A percentile compares a stretch with the other conserved stretches of the same genome.
phyloP scores from a whole-genome alignment of 2,329 filamentous ascomycete species.

The Cercospora canescens region DNA sequence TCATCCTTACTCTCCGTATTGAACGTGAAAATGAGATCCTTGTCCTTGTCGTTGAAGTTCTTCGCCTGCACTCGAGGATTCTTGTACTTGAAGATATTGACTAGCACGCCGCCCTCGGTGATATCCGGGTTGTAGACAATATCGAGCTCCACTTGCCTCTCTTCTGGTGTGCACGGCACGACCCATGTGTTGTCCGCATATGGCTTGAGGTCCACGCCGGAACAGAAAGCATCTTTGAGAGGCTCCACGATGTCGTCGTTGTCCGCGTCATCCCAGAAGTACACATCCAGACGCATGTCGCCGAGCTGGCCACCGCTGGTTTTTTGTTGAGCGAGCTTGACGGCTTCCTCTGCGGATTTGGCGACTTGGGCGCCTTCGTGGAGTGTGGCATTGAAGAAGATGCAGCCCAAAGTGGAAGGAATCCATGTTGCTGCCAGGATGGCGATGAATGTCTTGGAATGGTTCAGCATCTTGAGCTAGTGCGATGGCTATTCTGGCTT shows the following conservation, averaged over 20 bases:
- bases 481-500: background rate
- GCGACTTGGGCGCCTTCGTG: slow-evolving; percentile 12
- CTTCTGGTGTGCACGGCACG: slow-evolving; percentile 11
- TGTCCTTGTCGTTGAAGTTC: slow-evolving; percentile 6
- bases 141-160: slow-evolving; percentile 16
- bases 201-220: slow-evolving; percentile 13
- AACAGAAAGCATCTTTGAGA: slow-evolving; percentile 17
- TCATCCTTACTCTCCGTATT: slow-evolving; percentile 6
- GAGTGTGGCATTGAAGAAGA: slow-evolving; percentile 22
- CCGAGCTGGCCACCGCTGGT: background rate
- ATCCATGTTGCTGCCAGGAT: slow-evolving; percentile 9
- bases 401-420: slow-evolving; percentile 13
- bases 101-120: slow-evolving; percentile 7
- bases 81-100: slow-evolving; percentile 17
- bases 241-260: slow-evolving; percentile 18
- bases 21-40: slow-evolving; percentile 17
- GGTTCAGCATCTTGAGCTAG: background rate
- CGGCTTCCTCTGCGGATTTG: slow-evolving; percentile 9
- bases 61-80: slow-evolving; percentile 11
- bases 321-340: slow-evolving; percentile 3
- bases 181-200: slow-evolving; percentile 17
- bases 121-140: slow-evolving; percentile 16
- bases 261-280: slow-evolving; percentile 19
- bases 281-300: slow-evolving; percentile 14
- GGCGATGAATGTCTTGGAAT: background rate